Conservation (phyloP, 1,284 basidiomycete species). For the Naganishia albida region DNA sequence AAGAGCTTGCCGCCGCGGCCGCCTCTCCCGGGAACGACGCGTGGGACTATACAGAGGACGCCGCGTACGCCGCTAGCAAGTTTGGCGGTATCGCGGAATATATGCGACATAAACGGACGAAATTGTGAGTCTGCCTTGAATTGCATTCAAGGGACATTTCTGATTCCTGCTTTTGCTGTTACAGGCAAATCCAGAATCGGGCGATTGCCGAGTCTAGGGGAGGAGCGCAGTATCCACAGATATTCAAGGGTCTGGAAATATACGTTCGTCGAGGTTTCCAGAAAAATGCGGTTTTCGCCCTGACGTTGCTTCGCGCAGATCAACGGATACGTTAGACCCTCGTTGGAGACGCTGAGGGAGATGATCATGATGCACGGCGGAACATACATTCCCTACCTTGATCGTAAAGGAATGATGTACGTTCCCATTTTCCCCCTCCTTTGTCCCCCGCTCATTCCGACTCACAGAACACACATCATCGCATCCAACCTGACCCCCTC, state of each 20-base stretch:
- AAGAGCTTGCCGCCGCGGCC: neutral
- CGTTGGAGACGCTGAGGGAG: constrained; percentile 77
- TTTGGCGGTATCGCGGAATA: constrained; percentile 87
- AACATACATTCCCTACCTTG: constrained; percentile 74
- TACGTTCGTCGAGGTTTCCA: constrained; percentile 61
- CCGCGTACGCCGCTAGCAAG: constrained; percentile 69
- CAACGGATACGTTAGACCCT: constrained; percentile 87
- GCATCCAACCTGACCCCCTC: constrained; percentile 85
- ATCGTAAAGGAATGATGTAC: constrained; percentile 33
- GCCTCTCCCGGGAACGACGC: neutral
- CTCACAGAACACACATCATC: constrained; percentile 76
- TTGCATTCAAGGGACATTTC: neutral
- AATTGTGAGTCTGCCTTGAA: constrained; percentile 56
- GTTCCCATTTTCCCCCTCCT: neutral
- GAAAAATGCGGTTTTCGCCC: too few species aligned
- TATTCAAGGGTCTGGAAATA: constrained; percentile 73
- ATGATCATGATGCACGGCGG: constrained; percentile 84
- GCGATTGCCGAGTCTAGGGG: constrained; percentile 56
- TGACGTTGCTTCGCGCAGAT: constrained; percentile 60
- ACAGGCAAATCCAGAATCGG: constrained; percentile 72
- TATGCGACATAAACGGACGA: constrained; percentile 84
- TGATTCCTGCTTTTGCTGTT: neutral
- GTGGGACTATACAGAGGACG: constrained; percentile 19
- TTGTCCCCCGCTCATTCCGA: neutral
- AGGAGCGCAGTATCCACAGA: constrained; percentile 52